These are phyloP conservation scores for Coniochaeta sp. DNA, from an alignment of 2,329 filamentous ascomycete genomes.

Conservation along the genomic window DNA sequence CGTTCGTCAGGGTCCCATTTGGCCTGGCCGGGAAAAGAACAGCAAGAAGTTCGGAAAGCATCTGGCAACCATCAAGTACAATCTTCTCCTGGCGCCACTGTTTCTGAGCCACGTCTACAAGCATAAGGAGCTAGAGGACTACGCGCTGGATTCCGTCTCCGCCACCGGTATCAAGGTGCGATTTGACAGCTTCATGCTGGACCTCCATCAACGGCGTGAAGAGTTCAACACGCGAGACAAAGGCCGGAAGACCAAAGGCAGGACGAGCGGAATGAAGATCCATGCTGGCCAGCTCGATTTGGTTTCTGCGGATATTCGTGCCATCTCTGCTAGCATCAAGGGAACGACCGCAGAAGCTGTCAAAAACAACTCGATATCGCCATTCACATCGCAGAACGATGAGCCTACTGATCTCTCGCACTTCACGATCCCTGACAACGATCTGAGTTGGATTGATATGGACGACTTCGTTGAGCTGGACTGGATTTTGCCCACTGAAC, in stretches of 20 bases:
- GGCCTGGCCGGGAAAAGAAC: slow-evolving; percentile 88
- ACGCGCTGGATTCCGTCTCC: slow-evolving; percentile 67
- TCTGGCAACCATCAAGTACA: slow-evolving; percentile 98
- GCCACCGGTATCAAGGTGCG: slow-evolving; percentile 95
- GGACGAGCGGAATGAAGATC: slow-evolving; percentile 90
- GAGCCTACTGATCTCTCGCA: slow-evolving; percentile 68
- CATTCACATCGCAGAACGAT: slow-evolving; percentile 43
- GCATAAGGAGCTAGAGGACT: slow-evolving; percentile 90
- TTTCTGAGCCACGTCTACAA: slow-evolving; percentile 98
- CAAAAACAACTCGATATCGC: slow-evolving; percentile 48
- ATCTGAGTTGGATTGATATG: slow-evolving; percentile 98
- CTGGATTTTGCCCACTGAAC: slow-evolving; percentile 86
- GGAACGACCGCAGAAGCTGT: slow-evolving; percentile 74
- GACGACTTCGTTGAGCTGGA: slow-evolving; percentile 98
- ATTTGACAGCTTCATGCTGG: slow-evolving; percentile 94
- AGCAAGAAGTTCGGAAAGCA: slow-evolving; percentile 98
- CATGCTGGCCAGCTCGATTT: slow-evolving; percentile 92
- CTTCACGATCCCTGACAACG: slow-evolving; percentile 93
- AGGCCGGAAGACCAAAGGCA: slow-evolving; percentile 66
- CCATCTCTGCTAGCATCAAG: slow-evolving; percentile 83
- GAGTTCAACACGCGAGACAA: slow-evolving; percentile 80
- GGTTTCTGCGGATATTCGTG: slow-evolving; percentile 83
- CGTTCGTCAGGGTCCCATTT: slow-evolving; percentile 84
- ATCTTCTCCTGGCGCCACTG: slow-evolving; percentile 80
- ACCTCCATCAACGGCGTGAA: slow-evolving; percentile 88